Conservation (phyloP, 176 grass and related monocot genomes). For the Melocanna baccifera region DNA sequence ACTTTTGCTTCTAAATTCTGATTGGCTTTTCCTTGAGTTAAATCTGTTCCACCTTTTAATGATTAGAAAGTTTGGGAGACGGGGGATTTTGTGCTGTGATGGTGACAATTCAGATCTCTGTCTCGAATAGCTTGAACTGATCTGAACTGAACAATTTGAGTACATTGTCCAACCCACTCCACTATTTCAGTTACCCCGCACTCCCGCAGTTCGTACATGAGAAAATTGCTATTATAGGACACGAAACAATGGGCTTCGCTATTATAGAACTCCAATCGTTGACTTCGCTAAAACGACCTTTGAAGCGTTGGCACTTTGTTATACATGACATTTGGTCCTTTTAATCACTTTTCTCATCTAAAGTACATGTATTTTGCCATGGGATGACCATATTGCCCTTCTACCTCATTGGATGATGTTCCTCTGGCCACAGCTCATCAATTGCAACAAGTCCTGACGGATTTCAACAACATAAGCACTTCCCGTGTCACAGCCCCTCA, state of each 20-base stretch:
- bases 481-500: conserved; percentile 90
- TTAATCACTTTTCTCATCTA: too few species aligned
- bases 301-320: too few species aligned
- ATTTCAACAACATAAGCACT: conserved; percentile 86
- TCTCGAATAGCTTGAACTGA: neutral
- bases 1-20: neutral
- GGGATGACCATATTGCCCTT: too few species aligned
- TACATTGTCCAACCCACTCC: neutral
- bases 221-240: too few species aligned
- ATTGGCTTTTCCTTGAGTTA: neutral
- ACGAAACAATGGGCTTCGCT: too few species aligned
- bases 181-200: neutral
- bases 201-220: neutral
- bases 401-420: conserved; percentile 93
- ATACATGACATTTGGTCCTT: too few species aligned
- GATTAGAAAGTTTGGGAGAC: neutral
- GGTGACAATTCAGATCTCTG: conserved; percentile 14
- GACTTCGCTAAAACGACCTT: too few species aligned
- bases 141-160: neutral
- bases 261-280: too few species aligned
- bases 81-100: conserved; percentile 9
- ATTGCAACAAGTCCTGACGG: conserved; percentile 83
- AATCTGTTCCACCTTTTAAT: conserved; percentile 14
- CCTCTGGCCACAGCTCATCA: conserved; percentile 95
- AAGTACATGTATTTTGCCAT: too few species aligned